phyloP scores from a whole-genome alignment of 768 basidiomycete genomes.

The Kwoniella newhampshirensis region DNA sequence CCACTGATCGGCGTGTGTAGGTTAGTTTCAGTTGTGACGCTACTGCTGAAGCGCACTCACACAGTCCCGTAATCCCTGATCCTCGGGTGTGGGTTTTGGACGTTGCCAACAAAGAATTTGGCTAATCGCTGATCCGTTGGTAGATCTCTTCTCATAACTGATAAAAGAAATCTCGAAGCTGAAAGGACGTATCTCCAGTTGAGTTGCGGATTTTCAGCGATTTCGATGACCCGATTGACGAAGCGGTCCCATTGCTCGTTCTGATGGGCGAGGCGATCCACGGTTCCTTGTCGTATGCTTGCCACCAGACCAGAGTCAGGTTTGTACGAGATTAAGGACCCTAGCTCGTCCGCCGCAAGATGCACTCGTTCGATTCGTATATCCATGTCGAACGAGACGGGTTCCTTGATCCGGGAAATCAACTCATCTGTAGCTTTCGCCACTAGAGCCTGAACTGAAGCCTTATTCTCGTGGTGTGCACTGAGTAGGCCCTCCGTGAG shows the following conservation, averaged over 20 bases:
- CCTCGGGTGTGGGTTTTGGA: constrained; percentile 46
- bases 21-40: constrained; percentile 1
- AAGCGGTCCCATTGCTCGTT: constrained; percentile 35
- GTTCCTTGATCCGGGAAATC: constrained; percentile 33
- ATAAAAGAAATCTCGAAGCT: constrained; percentile 32
- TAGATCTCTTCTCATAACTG: constrained; percentile 35
- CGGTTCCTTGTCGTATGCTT: constrained; percentile 16
- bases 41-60: constrained; percentile 20
- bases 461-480: constrained; percentile 84
- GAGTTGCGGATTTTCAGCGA: constrained; percentile 28
- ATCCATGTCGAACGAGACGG: constrained; percentile 26
- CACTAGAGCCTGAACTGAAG: constrained; percentile 44
- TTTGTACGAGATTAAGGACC: constrained; percentile 7
- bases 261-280: constrained; percentile 16
- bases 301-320: constrained; percentile 22
- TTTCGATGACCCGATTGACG: constrained; percentile 30
- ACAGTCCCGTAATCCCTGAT: constrained; percentile 43
- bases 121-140: constrained; percentile 42
- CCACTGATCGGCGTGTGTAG: constrained; percentile 56
- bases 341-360: constrained; percentile 26
- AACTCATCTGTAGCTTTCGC: constrained; percentile 45
- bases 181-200: constrained; percentile 44
- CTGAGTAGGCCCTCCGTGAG: constrained; percentile 65
- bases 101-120: constrained; percentile 39
- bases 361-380: constrained; percentile 25